Conservation (phyloP, 139 green algal genomes). For the Volvox africanus region DNA sequence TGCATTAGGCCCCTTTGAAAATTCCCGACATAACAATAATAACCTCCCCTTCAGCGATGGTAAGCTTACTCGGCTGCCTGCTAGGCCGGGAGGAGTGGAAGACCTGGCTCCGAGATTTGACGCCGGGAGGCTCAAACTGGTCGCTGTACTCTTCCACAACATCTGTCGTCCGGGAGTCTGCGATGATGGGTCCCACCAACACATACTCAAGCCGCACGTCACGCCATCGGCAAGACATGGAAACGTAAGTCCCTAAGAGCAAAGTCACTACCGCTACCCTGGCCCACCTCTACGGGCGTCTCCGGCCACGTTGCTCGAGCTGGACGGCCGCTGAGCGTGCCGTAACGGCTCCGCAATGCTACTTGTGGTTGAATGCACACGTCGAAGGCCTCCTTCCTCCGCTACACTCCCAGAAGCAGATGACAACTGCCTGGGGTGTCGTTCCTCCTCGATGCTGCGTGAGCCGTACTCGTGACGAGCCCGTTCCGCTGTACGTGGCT, state of each 20-base stretch:
- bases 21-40: no score
- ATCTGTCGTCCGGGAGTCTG: not conserved
- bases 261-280: no score
- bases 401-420: not conserved
- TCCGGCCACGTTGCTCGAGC: not conserved
- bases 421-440: not conserved
- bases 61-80: constrained; percentile 4
- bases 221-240: no score
- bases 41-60: no score
- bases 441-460: constrained; percentile 4
- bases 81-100: not conserved
- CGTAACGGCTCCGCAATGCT: constrained; percentile 1
- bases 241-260: no score
- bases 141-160: constrained; percentile 29
- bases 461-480: not conserved
- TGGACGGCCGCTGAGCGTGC: not conserved
- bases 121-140: not conserved
- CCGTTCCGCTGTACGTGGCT: not conserved
- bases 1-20: no score
- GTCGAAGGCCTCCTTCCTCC: not conserved
- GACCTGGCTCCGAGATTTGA: not conserved
- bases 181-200: not conserved
- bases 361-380: not conserved
- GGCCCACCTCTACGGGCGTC: not conserved
- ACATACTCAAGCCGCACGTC: no score